Evolutionary conservation across 345 rosid genomes (phyloP).

Genomic region (Acer saccharum): DNA sequence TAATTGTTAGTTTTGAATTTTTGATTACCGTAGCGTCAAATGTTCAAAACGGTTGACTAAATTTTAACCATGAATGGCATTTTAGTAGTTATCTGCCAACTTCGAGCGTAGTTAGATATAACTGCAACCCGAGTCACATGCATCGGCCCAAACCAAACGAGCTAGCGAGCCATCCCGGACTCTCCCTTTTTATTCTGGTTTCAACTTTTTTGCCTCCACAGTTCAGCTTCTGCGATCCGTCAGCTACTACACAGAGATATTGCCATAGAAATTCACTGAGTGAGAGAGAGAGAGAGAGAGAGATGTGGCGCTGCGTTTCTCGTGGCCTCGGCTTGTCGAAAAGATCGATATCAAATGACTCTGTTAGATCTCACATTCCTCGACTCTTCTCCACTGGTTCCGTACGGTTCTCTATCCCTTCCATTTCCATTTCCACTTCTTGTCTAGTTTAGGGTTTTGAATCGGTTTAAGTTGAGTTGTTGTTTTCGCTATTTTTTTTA

Average conservation of each 20-base stretch:
- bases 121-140: not conserved
- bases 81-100: not conserved
- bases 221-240: slow-evolving; percentile 3
- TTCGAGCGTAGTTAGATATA: not conserved
- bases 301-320: slow-evolving; percentile 99
- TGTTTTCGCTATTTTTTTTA: not conserved
- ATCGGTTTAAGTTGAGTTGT: not conserved
- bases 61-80: slow-evolving; percentile 12
- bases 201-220: not conserved
- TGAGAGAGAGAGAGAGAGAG: slow-evolving; percentile 17
- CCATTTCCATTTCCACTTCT: not conserved
- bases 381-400: slow-evolving; percentile 71
- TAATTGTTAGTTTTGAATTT: too few species aligned
- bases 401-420: slow-evolving; percentile 44
- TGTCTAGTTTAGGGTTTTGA: not conserved
- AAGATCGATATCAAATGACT: slow-evolving; percentile 47
- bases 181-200: not conserved
- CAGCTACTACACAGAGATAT: not conserved
- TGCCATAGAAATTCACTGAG: too few species aligned
- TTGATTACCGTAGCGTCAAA: not conserved
- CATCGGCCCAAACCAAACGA: slow-evolving; percentile 12
- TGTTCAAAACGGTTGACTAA: not conserved
- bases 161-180: not conserved
- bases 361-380: slow-evolving; percentile 64
- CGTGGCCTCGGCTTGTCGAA: slow-evolving; percentile 71